phyloP scores from a whole-genome alignment of 306 rosid genomes.

The Castanea crenata region DNA sequence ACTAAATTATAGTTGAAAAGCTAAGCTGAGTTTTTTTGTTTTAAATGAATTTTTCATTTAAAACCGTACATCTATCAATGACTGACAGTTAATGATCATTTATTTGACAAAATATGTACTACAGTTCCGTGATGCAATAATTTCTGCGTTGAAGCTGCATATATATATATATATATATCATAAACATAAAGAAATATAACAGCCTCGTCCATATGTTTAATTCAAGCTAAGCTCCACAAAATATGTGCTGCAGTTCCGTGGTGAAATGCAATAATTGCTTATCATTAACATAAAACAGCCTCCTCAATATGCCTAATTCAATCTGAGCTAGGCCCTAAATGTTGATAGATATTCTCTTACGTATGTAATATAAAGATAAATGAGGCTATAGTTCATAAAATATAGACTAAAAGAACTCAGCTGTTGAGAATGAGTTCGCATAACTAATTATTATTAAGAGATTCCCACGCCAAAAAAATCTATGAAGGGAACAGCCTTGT shows the following conservation, averaged over 20 bases:
- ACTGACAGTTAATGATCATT: not conserved
- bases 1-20: no score
- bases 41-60: no score
- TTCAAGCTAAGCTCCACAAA: not conserved
- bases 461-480: slow-evolving; percentile 65
- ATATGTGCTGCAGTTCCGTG: not conserved
- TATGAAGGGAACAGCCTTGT: slow-evolving; percentile 44
- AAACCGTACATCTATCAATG: not conserved
- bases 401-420: not conserved
- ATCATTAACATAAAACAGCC: not conserved
- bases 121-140: not conserved
- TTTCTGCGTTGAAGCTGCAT: no score
- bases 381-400: not conserved
- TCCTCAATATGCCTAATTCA: not conserved
- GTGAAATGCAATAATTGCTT: not conserved
- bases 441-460: slow-evolving; percentile 1
- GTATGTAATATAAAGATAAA: not conserved
- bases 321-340: not conserved
- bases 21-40: no score
- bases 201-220: no score
- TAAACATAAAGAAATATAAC: no score
- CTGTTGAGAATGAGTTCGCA: not conserved
- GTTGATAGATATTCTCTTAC: no score
- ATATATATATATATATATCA: no score
- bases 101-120: not conserved